phyloP scores from a whole-genome alignment of 345 rosid genomes.

The Psidium guajava region DNA sequence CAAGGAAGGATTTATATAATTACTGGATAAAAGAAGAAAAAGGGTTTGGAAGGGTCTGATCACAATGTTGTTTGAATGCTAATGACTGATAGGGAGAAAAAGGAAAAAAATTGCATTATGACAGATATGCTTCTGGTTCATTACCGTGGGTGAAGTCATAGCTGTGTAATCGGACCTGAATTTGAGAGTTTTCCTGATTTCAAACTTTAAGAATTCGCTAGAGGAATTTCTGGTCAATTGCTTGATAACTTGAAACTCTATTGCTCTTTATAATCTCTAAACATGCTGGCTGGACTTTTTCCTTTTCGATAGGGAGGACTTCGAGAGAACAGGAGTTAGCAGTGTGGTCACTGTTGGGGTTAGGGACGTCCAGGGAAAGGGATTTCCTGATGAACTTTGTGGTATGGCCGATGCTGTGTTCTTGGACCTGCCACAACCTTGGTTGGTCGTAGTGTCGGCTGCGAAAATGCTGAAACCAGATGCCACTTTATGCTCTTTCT shows the following conservation, averaged over 20 bases:
- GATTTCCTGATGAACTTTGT: conserved; percentile 63
- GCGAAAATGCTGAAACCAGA: conserved; percentile 78
- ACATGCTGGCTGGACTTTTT: neutral
- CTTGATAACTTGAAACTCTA: neutral
- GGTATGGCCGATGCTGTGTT: conserved; percentile 66
- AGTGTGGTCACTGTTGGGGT: conserved; percentile 68
- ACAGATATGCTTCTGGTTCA: neutral
- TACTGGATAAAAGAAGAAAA: neutral
- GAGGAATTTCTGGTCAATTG: neutral
- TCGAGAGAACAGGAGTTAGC: conserved; percentile 66
- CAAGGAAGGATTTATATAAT: neutral
- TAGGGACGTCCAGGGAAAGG: conserved; percentile 85
- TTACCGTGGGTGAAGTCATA: neutral
- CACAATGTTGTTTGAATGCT: neutral
- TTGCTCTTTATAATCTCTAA: neutral
- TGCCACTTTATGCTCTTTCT: conserved; percentile 77
- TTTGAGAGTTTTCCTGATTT: neutral
- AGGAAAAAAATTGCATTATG: neutral
- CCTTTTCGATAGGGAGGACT: conserved; percentile 57
- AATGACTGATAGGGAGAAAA: neutral
- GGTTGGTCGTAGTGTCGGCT: conserved; percentile 73
- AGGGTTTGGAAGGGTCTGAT: neutral
- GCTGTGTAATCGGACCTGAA: neutral
- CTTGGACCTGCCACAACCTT: conserved; percentile 83
- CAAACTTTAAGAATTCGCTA: neutral